A percentile compares a stretch with the other conserved stretches of the same genome.
These are phyloP conservation scores for Plectosphaerella cucumerina DNA, from an alignment of 2,329 filamentous ascomycete genomes.

Conservation along the genomic window DNA sequence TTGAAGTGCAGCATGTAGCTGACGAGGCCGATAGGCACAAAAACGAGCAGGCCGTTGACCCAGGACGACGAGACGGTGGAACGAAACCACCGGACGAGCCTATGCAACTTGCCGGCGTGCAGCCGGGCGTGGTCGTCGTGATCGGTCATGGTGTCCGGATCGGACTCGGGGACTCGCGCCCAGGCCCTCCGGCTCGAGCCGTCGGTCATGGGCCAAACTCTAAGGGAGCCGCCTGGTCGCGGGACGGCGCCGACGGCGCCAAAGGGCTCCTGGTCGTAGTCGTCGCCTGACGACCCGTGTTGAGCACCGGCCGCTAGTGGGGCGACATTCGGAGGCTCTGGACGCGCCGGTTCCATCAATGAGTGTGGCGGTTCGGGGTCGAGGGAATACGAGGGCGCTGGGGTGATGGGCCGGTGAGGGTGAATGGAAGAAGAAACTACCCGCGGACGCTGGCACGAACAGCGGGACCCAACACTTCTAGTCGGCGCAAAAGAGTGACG, in stretches of 20 bases:
- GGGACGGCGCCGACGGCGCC: neutral
- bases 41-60: slow-evolving; percentile 63
- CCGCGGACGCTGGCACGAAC: neutral
- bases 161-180: neutral
- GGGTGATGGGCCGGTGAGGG: neutral
- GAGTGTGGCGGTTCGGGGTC: neutral
- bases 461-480: too few species aligned
- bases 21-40: slow-evolving; percentile 66
- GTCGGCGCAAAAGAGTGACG: neutral
- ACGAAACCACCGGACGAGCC: neutral
- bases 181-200: neutral
- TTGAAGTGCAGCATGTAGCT: slow-evolving; percentile 35
- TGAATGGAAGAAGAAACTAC: neutral
- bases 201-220: neutral
- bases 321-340: neutral
- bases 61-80: slow-evolving; percentile 32
- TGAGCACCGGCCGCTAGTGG: neutral
- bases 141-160: neutral
- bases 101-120: neutral
- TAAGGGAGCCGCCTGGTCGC: neutral
- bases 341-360: neutral
- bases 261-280: neutral
- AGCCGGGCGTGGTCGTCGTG: neutral
- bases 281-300: neutral
- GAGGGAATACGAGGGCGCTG: neutral